Percentiles rank a stretch among this genome's conserved stretches.
Evolutionary conservation across 2,329 filamentous ascomycete species (phyloP).

Genomic region (Trichoderma harzianum): DNA sequence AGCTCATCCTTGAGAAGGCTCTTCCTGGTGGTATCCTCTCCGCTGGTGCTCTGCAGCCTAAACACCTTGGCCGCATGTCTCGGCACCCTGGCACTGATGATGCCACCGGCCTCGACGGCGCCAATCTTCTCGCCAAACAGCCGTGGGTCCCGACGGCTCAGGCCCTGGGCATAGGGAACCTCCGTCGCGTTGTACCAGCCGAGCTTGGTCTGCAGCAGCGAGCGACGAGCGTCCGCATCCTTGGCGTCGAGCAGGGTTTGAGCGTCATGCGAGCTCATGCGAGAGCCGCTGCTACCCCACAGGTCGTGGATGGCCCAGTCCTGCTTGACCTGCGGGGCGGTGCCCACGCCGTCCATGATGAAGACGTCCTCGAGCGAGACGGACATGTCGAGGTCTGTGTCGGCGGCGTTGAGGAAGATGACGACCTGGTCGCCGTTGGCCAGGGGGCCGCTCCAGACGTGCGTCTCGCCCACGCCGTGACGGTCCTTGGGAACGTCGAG

Average conservation of each 20-base stretch:
- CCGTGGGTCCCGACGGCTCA: conserved; percentile 1
- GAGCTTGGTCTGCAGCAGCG: not conserved
- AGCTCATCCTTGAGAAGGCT: conserved; percentile 14
- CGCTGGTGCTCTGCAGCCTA: conserved; percentile 12
- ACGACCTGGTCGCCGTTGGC: conserved; percentile 19
- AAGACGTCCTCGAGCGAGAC: conserved; percentile 16
- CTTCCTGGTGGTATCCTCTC: not conserved
- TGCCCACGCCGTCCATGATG: conserved; percentile 14
- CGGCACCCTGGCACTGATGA: not conserved
- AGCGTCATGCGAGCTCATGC: not conserved
- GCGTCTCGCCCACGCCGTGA: conserved; percentile 25
- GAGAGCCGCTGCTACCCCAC: not conserved
- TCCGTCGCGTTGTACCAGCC: conserved; percentile 16
- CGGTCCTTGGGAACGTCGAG: conserved; percentile 25
- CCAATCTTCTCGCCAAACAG: conserved; percentile 16
- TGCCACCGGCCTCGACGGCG: not conserved
- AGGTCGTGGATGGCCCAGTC: conserved; percentile 13
- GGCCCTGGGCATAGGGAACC: conserved; percentile 10
- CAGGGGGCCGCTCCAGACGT: conserved; percentile 30
- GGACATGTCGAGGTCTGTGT: conserved; percentile 17
- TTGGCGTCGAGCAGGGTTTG: conserved; percentile 4
- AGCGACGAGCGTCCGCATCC: not conserved
- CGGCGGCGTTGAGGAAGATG: conserved; percentile 18
- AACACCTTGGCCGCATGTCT: conserved; percentile 16
- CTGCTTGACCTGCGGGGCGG: conserved; percentile 8